These are phyloP conservation scores for Phoenix dactylifera DNA, from an alignment of 176 grass and related monocot species.

Conservation along the genomic window DNA sequence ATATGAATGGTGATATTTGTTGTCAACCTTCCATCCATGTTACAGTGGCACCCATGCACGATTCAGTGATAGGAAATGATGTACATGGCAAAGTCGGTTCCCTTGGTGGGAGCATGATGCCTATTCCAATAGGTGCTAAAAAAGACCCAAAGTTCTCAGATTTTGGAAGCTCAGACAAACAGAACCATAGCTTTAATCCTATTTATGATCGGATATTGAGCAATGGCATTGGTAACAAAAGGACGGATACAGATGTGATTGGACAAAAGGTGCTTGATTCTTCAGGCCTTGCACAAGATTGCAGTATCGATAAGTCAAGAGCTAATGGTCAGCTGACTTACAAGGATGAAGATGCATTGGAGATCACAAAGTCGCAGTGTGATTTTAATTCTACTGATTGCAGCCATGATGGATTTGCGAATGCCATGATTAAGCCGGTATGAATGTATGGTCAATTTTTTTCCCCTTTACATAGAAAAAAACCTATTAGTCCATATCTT, in stretches of 20 bases:
- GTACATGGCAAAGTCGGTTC: conserved; percentile 3
- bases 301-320: not conserved
- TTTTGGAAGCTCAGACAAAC: conserved; percentile 9
- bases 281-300: conserved; percentile 1
- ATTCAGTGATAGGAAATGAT: conserved; percentile 4
- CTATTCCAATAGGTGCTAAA: not conserved
- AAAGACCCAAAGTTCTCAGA: conserved; percentile 6
- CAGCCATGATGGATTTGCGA: not conserved
- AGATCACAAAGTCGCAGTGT: conserved; percentile 29
- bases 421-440: conserved; percentile 10
- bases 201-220: conserved; percentile 8
- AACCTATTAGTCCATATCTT: too few species aligned
- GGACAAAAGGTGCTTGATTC: not conserved
- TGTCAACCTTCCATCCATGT: not conserved
- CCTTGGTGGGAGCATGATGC: not conserved
- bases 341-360: conserved; percentile 21
- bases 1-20: not conserved
- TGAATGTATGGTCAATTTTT: conserved; percentile 2
- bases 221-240: not conserved
- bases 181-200: conserved; percentile 2
- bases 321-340: not conserved
- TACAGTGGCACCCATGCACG: not conserved
- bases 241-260: too few species aligned
- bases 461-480: not conserved
- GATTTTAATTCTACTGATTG: conserved; percentile 21